Evolutionary conservation across 495 filamentous ascomycete genomes (phyloP).

Genomic region (Tuber indicum): DNA sequence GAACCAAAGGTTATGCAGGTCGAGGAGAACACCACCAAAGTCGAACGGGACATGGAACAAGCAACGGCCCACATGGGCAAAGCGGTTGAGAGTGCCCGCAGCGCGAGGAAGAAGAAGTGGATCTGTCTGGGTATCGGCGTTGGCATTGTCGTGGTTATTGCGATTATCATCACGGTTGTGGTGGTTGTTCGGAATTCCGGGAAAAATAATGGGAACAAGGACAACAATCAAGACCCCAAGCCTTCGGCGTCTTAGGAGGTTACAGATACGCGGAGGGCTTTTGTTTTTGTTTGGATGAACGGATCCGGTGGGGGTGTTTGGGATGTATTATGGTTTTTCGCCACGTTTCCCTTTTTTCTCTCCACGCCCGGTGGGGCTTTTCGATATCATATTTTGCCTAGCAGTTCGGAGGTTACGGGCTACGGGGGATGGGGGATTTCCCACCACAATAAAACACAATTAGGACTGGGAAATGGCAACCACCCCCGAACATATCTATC

Average conservation of each 20-base stretch:
- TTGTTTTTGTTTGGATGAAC: conserved; percentile 3
- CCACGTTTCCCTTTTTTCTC: conserved; percentile 2
- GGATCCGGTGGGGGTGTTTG: conserved; percentile 3
- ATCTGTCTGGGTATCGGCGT: conserved; percentile 55
- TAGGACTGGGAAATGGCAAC: neutral
- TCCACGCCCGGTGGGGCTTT: neutral
- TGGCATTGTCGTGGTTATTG: conserved; percentile 47
- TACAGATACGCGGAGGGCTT: neutral
- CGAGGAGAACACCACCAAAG: conserved; percentile 53
- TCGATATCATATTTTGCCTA: neutral
- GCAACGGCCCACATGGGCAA: conserved; percentile 57
- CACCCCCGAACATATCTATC: neutral
- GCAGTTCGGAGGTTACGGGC: neutral
- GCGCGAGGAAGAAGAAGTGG: conserved; percentile 64
- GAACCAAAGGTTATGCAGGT: conserved; percentile 52
- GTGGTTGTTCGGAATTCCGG: conserved; percentile 11
- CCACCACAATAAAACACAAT: neutral
- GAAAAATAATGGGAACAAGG: neutral
- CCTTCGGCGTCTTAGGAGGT: conserved; percentile 10
- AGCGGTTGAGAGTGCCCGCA: conserved; percentile 54
- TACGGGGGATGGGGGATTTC: neutral
- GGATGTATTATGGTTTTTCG: conserved; percentile 30
- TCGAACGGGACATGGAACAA: conserved; percentile 53
- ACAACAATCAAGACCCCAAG: conserved; percentile 6
- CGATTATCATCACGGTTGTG: conserved; percentile 46